Percentiles rank a stretch among this genome's conserved stretches.
phyloP scores from a whole-genome alignment of 1,284 basidiomycete genomes.

The Boletus albobrunnescens region DNA sequence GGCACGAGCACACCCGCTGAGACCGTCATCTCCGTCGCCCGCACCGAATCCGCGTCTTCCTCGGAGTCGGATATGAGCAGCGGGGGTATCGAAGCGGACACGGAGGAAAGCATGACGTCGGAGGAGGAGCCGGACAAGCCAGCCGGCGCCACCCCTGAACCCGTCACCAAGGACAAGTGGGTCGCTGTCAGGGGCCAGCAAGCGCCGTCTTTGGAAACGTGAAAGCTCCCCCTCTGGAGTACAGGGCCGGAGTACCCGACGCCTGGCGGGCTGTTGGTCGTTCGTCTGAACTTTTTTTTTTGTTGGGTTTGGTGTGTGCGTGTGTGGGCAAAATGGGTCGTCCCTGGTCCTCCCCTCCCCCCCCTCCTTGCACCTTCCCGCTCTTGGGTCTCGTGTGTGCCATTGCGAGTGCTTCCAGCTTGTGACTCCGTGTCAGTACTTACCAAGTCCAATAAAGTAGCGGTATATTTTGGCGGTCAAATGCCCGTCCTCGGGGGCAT shows the following conservation, averaged over 20 bases:
- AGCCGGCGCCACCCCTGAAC: constrained; percentile 20
- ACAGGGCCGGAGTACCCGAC: too few relatives aligned
- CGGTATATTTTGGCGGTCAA: constrained; percentile 14
- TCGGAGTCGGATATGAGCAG: constrained; percentile 57
- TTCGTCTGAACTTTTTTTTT: constrained; percentile 16
- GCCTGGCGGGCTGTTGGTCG: too few relatives aligned
- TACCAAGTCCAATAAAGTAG: constrained; percentile 23
- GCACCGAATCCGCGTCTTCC: constrained; percentile 35
- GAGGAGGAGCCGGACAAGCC: constrained; percentile 58
- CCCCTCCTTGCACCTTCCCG: not conserved
- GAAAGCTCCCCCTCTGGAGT: constrained; percentile 1
- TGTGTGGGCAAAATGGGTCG: not conserved
- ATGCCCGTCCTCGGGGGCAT: not conserved
- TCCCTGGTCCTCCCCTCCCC: too few relatives aligned
- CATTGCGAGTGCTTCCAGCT: constrained; percentile 13
- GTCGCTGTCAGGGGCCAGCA: constrained; percentile 53
- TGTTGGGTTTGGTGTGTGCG: not conserved
- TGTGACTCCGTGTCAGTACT: constrained; percentile 19
- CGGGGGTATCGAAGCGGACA: constrained; percentile 61
- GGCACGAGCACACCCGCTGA: constrained; percentile 30
- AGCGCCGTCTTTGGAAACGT: constrained; percentile 11
- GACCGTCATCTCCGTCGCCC: constrained; percentile 25
- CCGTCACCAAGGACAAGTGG: constrained; percentile 60
- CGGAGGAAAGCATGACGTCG: constrained; percentile 68
- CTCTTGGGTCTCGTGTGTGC: constrained; percentile 13